phyloP scores from a whole-genome alignment of 495 filamentous ascomycete genomes.

The Penicillium chermesinum region DNA sequence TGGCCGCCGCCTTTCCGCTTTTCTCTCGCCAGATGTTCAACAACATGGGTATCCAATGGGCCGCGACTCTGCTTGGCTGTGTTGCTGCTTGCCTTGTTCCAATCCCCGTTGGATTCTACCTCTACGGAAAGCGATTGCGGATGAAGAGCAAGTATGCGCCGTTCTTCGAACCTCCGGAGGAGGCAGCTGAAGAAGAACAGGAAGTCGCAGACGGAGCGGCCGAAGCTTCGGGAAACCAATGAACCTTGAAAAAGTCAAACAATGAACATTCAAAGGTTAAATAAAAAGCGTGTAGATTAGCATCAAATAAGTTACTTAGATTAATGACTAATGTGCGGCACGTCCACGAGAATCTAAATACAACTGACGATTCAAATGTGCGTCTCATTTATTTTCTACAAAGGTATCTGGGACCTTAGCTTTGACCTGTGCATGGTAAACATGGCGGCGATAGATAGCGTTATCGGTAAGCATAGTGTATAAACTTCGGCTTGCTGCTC shows the following conservation, averaged over 20 bases:
- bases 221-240: neutral
- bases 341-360: too few species aligned
- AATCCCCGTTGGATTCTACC: slow-evolving; percentile 52
- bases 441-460: too few species aligned
- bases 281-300: neutral
- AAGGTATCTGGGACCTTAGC: too few species aligned
- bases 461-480: too few species aligned
- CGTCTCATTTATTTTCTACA: too few species aligned
- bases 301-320: too few species aligned
- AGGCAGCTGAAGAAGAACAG: slow-evolving; percentile 12
- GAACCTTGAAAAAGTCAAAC: slow-evolving; percentile 1
- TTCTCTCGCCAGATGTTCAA: slow-evolving; percentile 78
- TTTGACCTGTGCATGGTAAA: too few species aligned
- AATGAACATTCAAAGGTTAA: neutral
- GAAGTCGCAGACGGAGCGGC: slow-evolving; percentile 13
- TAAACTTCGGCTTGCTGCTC: too few species aligned
- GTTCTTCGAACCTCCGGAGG: slow-evolving; percentile 45
- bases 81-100: slow-evolving; percentile 65
- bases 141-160: slow-evolving; percentile 42
- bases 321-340: too few species aligned
- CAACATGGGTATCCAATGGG: slow-evolving; percentile 71
- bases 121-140: slow-evolving; percentile 32
- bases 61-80: slow-evolving; percentile 69
- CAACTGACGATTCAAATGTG: too few species aligned
- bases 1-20: slow-evolving; percentile 72